Evolutionary conservation across 768 basidiomycete genomes (phyloP).

Genomic region (Lyophyllum shimeji): DNA sequence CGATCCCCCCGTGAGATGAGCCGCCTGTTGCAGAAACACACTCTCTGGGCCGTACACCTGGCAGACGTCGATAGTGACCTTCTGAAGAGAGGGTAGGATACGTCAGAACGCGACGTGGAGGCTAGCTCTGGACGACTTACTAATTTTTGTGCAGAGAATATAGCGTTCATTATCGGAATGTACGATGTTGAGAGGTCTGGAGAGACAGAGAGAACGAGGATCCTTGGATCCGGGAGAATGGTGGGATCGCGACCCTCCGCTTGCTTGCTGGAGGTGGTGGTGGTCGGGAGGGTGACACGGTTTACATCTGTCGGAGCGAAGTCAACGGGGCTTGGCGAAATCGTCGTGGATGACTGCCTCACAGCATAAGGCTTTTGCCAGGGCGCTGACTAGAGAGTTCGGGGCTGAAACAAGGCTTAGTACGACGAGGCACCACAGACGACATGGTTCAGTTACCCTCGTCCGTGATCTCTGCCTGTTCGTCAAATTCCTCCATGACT

Average conservation of each 20-base stretch:
- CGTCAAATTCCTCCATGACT: slow-evolving; percentile 62
- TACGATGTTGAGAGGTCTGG: slow-evolving; percentile 89
- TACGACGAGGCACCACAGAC: slow-evolving; percentile 12
- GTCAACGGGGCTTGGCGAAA: neutral
- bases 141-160: slow-evolving; percentile 97
- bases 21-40: slow-evolving; percentile 96
- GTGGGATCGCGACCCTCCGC: slow-evolving; percentile 28
- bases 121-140: slow-evolving; percentile 42
- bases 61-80: slow-evolving; percentile 95
- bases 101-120: neutral
- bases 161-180: slow-evolving; percentile 98
- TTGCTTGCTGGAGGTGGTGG: slow-evolving; percentile 28
- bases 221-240: slow-evolving; percentile 36
- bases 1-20: slow-evolving; percentile 91
- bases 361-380: slow-evolving; percentile 95
- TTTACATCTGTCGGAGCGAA: slow-evolving; percentile 36
- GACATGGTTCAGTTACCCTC: slow-evolving; percentile 40
- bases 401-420: slow-evolving; percentile 39
- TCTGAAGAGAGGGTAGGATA: slow-evolving; percentile 47
- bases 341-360: slow-evolving; percentile 8
- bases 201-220: slow-evolving; percentile 84
- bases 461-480: slow-evolving; percentile 45
- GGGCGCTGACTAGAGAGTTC: slow-evolving; percentile 79
- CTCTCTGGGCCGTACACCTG: slow-evolving; percentile 88
- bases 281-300: slow-evolving; percentile 31